Evolutionary conservation across 1,284 basidiomycete genomes (phyloP), one percentile per base, ranked within the genome.

Genomic region (Melampsora occidentalis): DNA sequence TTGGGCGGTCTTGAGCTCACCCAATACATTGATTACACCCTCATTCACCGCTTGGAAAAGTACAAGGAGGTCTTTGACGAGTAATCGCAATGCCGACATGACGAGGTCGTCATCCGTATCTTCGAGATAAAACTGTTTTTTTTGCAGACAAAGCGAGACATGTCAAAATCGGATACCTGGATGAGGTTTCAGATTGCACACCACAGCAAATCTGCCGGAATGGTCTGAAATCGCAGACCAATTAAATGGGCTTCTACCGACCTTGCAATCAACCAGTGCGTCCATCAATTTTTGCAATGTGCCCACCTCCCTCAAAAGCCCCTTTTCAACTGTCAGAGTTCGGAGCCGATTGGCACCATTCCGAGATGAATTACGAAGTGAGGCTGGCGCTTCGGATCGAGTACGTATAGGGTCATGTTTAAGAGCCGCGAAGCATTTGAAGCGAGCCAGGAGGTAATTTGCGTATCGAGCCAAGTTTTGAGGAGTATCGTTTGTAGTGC

Each of bases 11-110:
- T 42, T 42, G 71, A 10, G n/a, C 84, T 79, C 78, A 93, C 92
- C 92, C 68, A 97, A 87, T 49, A 98, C 90, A 83, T 98, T 99
- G 85, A 97, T 97, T 66, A 98, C 93, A 76, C 96, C 96, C 82
- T 99, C 96, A 81, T 99, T 99, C 78, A 94, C 91, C 2, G 93
- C 94, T 82, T 97, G 95, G 84, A 98, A 98, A 22, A 99, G 86
- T 75, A 97, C 92, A 66, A 99, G 87, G 7, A 99, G 87, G 83
- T 99, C 97, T 82, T 98, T 98, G 79, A 98, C 91, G n/a, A 97
- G 86, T 91, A 99, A 93, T 59, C 93, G 87, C 78, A 97, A 87
- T 0, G 97, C 93, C 1, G 91, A 89, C 76, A 93, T 90, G 69
- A 98, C 87, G 80, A 97, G 92, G 82, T 99, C 95, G 80, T 93